phyloP scores from a whole-genome alignment of 1,284 basidiomycete species.

The Peniophora sp. region DNA sequence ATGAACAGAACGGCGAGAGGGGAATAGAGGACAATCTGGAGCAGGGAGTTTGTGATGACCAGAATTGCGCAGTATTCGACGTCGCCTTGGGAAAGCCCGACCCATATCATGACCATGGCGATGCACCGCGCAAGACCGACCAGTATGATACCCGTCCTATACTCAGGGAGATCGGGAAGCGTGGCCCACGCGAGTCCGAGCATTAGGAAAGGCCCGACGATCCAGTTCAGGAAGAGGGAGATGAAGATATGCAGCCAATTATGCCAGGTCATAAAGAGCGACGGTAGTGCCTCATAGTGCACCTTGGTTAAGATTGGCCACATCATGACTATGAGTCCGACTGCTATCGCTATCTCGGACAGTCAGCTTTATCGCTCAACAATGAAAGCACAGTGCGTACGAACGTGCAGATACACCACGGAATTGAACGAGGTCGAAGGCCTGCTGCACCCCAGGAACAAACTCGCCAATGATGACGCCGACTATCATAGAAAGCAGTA shows the following conservation, averaged over 20 bases:
- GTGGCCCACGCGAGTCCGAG: conserved; percentile 80
- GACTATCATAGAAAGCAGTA: conserved; percentile 72
- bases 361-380: conserved; percentile 12
- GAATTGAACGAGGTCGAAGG: conserved; percentile 45
- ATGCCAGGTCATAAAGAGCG: conserved; percentile 43
- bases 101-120: conserved; percentile 86
- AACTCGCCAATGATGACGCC: conserved; percentile 74
- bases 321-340: conserved; percentile 86
- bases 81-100: conserved; percentile 71
- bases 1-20: conserved; percentile 74
- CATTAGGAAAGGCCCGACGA: conserved; percentile 78
- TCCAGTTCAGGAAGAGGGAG: conserved; percentile 77
- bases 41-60: conserved; percentile 52
- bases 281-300: conserved; percentile 66
- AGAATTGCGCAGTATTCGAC: conserved; percentile 71
- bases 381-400: conserved; percentile 18
- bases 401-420: conserved; percentile 54
- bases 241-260: conserved; percentile 70
- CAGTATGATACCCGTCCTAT: conserved; percentile 50
- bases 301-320: conserved; percentile 81
- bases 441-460: conserved; percentile 39
- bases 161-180: conserved; percentile 66
- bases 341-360: conserved; percentile 51
- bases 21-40: conserved; percentile 76
- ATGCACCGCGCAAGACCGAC: conserved; percentile 56